Conservation (phyloP, 2,329 filamentous ascomycete species). For the Colletotrichum cordylinicola region DNA sequence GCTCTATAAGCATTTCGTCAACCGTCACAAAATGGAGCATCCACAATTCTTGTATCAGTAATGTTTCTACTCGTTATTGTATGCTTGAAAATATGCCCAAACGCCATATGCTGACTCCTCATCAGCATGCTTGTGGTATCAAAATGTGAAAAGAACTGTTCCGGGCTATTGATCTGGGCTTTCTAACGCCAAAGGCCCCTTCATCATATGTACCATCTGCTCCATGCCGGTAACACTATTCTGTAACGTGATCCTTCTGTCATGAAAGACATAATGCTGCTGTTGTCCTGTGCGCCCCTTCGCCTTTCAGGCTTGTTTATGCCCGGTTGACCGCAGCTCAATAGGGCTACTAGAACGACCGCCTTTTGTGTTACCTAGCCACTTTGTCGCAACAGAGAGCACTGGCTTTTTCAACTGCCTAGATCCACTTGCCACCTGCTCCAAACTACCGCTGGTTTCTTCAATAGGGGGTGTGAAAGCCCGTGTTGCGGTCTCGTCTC, state of each 20-base stretch:
- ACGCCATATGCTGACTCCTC: neutral
- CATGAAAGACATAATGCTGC: neutral
- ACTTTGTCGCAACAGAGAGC: constrained; percentile 10
- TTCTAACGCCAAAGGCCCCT: neutral
- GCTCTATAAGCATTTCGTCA: neutral
- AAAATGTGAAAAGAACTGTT: neutral
- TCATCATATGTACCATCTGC: neutral
- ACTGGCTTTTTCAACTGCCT: neutral
- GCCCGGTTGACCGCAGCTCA: neutral
- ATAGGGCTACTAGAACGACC: neutral
- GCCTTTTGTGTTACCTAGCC: constrained; percentile 1
- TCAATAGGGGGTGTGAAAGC: constrained; percentile 6
- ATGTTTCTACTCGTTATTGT: neutral
- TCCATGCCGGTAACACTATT: neutral
- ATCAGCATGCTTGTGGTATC: neutral
- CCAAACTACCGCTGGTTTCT: neutral
- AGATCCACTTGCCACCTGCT: neutral
- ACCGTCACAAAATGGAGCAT: neutral
- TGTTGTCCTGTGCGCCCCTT: neutral
- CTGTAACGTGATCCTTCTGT: neutral
- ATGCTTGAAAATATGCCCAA: neutral
- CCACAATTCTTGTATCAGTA: neutral
- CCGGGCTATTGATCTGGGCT: neutral
- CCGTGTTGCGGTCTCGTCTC: constrained; percentile 2
- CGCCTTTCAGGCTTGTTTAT: neutral